A percentile compares a stretch with the other conserved stretches of the same genome.
Conservation (phyloP, 805 yeast genomes). For the Wickerhamiella dianesei region DNA sequence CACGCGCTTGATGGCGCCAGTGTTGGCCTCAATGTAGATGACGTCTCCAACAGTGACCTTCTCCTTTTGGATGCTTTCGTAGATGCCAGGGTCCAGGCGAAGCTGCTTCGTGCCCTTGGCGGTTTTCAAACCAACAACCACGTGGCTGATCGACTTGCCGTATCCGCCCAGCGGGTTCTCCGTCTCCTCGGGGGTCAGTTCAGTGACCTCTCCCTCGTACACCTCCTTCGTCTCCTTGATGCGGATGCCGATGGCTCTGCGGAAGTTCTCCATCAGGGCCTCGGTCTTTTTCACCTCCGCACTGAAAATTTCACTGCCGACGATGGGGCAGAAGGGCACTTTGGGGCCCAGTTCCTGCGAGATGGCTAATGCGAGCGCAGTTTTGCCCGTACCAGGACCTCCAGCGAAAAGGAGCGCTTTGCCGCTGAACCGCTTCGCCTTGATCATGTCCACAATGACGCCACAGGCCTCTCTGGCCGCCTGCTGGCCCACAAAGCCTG, state of each 20-base stretch:
- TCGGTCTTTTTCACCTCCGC: conserved; percentile 98
- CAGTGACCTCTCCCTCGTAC: conserved; percentile 96
- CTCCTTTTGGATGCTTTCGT: conserved; percentile 90
- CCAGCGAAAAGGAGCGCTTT: conserved; percentile 94
- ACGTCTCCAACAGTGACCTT: conserved; percentile 92
- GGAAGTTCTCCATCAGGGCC: conserved; percentile 87
- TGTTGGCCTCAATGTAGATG: conserved; percentile 90
- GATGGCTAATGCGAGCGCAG: conserved; percentile 90
- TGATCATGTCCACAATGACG: conserved; percentile 82
- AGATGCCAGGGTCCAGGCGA: conserved; percentile 82
- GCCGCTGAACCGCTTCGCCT: conserved; percentile 85
- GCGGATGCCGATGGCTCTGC: conserved; percentile 91
- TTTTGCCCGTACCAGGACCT: conserved; percentile 97
- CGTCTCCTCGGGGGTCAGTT: conserved; percentile 86
- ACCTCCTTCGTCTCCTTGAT: conserved; percentile 96
- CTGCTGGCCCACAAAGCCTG: conserved; percentile 73
- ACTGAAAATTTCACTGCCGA: conserved; percentile 83
- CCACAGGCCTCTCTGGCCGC: conserved; percentile 77
- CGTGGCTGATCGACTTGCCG: conserved; percentile 92
- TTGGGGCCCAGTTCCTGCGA: conserved; percentile 94
- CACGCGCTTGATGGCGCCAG: conserved; percentile 93
- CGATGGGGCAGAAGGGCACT: conserved; percentile 95
- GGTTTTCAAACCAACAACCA: conserved; percentile 82
- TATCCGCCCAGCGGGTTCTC: conserved; percentile 96
- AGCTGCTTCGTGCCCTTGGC: conserved; percentile 82